Conservation (phyloP, 202 grass and related monocot species). For the Setaria italica region DNA sequence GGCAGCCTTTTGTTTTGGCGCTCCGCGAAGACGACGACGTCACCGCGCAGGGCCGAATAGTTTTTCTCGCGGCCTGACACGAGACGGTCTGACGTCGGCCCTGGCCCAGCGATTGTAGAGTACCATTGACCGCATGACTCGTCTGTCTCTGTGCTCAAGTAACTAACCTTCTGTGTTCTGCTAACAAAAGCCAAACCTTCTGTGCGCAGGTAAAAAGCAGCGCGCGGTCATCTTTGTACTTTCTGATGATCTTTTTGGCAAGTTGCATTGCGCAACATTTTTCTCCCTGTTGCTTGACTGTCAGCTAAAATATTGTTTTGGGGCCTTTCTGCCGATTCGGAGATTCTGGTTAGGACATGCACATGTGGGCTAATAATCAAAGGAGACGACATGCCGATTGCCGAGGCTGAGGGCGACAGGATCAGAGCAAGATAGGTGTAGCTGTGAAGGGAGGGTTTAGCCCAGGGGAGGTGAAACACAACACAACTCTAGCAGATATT, state of each 20-base stretch:
- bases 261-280: background rate
- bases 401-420: background rate
- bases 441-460: background rate
- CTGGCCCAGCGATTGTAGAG: background rate
- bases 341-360: background rate
- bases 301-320: background rate
- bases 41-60: background rate
- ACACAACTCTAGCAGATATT: background rate
- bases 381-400: no score
- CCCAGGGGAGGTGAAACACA: background rate
- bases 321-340: background rate
- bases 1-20: background rate
- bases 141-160: background rate
- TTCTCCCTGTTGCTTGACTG: background rate
- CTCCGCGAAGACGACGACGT: background rate
- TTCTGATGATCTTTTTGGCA: background rate
- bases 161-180: background rate
- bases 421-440: background rate
- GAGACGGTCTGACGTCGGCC: background rate
- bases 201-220: constrained; percentile 8
- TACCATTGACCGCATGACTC: background rate
- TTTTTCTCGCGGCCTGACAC: background rate
- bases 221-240: background rate
- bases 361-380: background rate
- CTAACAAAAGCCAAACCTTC: no score